A percentile compares a stretch with the other conserved stretches of the same genome.
Evolutionary conservation across 169 alveolate genomes (phyloP).

Genomic region (Plasmodium yoelii): DNA sequence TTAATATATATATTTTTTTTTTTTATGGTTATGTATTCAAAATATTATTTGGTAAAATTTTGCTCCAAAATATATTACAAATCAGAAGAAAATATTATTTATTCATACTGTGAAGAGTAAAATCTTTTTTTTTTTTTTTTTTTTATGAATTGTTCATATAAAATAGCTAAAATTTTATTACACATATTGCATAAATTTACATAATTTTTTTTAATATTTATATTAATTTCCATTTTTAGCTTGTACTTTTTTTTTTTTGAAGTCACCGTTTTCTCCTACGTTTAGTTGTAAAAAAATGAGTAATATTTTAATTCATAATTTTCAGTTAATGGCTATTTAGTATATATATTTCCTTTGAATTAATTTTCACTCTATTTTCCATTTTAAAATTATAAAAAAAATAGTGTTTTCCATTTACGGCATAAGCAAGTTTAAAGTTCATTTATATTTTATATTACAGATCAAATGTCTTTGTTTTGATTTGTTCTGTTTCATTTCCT

Average conservation of each 20-base stretch:
- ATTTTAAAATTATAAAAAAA: slow-evolving; percentile 5
- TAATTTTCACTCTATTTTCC: slow-evolving; percentile 3
- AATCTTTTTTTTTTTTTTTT: slow-evolving; percentile 6
- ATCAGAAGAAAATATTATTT: slow-evolving; percentile 16
- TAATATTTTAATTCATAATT: no score
- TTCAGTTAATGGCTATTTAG: slow-evolving; percentile 6
- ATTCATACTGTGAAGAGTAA: neutral
- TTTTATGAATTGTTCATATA: slow-evolving; percentile 9
- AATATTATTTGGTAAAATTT: slow-evolving; percentile 5
- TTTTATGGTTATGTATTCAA: slow-evolving; percentile 5
- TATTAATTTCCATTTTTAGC: neutral
- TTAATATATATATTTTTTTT: slow-evolving; percentile 29
- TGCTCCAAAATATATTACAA: slow-evolving; percentile 22
- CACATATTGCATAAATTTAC: slow-evolving; percentile 5
- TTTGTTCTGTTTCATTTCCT: neutral
- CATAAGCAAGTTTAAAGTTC: neutral
- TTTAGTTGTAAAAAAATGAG: slow-evolving; percentile 5
- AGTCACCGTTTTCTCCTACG: slow-evolving; percentile 6
- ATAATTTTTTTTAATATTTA: slow-evolving; percentile 15
- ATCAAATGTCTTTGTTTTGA: neutral
- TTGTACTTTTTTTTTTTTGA: slow-evolving; percentile 15
- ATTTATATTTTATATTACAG: slow-evolving; percentile 17
- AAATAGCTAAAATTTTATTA: slow-evolving; percentile 44
- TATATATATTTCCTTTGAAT: slow-evolving; percentile 1
- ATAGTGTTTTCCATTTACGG: neutral